These are phyloP conservation scores for Blastocystis sp. DNA, from an alignment of 352 stramenopile species.

Conservation along the genomic window DNA sequence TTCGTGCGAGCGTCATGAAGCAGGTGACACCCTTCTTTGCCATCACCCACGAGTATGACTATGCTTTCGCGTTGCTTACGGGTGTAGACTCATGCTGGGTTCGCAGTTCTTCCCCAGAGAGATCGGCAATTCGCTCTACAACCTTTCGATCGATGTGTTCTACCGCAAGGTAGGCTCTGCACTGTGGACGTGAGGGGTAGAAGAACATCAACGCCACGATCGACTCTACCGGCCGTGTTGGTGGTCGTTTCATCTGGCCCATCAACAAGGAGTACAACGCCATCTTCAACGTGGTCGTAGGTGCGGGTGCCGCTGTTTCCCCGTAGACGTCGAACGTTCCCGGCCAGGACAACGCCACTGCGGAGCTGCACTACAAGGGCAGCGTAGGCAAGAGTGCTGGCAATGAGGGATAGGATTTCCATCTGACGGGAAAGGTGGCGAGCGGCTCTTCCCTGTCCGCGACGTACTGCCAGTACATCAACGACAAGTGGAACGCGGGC, in stretches of 20 bases:
- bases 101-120: constrained; percentile 55
- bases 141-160: constrained; percentile 47
- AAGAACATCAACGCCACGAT: constrained; percentile 59
- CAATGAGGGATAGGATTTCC: constrained; percentile 10
- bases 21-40: constrained; percentile 42
- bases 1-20: constrained; percentile 56
- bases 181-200: neutral
- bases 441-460: neutral
- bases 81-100: constrained; percentile 52
- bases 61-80: neutral
- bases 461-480: constrained; percentile 43
- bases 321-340: constrained; percentile 20
- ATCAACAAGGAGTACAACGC: constrained; percentile 20
- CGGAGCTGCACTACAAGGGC: constrained; percentile 31
- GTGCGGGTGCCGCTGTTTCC: neutral
- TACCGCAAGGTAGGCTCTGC: neutral
- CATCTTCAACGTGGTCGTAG: constrained; percentile 15
- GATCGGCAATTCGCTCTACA: constrained; percentile 64
- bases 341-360: constrained; percentile 1
- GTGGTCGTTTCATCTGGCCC: constrained; percentile 24
- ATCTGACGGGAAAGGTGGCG: constrained; percentile 17
- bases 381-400: neutral
- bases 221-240: constrained; percentile 30
- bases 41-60: constrained; percentile 37
- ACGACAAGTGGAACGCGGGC: constrained; percentile 10